phyloP scores from a whole-genome alignment of 2,329 filamentous ascomycete species.

The Orbilia javanica region DNA sequence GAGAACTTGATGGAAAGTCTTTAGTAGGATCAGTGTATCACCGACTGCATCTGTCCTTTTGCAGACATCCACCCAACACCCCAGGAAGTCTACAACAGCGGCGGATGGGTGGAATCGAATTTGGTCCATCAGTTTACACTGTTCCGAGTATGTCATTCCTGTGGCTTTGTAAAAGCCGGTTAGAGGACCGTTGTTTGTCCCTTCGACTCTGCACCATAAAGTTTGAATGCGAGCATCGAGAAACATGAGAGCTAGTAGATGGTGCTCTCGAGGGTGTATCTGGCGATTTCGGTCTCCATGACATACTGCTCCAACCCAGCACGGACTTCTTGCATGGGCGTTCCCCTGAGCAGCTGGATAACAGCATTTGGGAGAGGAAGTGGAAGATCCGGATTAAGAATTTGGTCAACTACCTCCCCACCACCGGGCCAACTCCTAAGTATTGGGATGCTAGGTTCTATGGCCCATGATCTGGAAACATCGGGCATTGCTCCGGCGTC shows the following conservation, averaged over 20 bases:
- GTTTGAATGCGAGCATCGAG: constrained; percentile 27
- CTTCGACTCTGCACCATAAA: constrained; percentile 22
- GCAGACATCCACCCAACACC: constrained; percentile 20
- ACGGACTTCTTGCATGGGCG: constrained; percentile 6
- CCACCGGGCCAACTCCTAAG: constrained; percentile 1
- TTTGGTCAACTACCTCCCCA: constrained; percentile 5
- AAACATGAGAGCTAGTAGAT: constrained; percentile 24
- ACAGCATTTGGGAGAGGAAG: constrained; percentile 12
- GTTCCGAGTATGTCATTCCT: not conserved
- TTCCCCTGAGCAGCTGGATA: constrained; percentile 10
- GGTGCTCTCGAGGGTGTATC: constrained; percentile 29
- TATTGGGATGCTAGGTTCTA: constrained; percentile 26
- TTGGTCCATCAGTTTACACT: constrained; percentile 8
- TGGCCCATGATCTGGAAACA: constrained; percentile 21
- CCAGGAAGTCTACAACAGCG: constrained; percentile 12
- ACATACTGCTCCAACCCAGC: constrained; percentile 3
- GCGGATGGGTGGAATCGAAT: constrained; percentile 15
- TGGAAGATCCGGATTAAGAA: not conserved
- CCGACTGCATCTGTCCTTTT: constrained; percentile 1
- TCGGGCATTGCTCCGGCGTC: constrained; percentile 9
- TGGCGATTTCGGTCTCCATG: constrained; percentile 12
- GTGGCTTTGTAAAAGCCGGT: constrained; percentile 4
- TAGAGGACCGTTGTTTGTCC: constrained; percentile 1
- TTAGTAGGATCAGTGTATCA: not conserved
- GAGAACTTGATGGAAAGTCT: not conserved